Conservation (phyloP, 192 early-diverging fungal species). For the Gonapodya sp. region DNA sequence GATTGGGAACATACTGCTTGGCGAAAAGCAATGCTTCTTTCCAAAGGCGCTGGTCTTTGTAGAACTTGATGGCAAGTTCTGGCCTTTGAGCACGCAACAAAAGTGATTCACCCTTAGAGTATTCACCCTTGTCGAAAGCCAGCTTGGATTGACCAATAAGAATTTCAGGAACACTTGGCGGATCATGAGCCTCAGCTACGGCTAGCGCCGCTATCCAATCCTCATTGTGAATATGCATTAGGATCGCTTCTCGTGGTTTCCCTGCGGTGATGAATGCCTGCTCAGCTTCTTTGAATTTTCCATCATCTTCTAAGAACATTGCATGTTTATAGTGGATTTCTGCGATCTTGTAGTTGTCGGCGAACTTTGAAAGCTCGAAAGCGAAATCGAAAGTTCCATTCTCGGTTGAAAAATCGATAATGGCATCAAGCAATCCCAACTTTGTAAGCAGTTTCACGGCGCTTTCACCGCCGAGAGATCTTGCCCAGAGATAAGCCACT, state of each 20-base stretch:
- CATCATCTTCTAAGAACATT: constrained; percentile 29
- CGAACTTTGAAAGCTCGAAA: constrained; percentile 49
- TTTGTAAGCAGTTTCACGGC: constrained; percentile 54
- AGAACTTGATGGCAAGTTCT: constrained; percentile 47
- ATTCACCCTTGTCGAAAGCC: constrained; percentile 45
- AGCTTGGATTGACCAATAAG: constrained; percentile 51
- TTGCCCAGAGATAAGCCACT: constrained; percentile 57
- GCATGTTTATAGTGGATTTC: constrained; percentile 61
- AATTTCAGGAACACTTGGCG: constrained; percentile 38
- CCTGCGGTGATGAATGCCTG: constrained; percentile 39
- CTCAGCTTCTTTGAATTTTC: constrained; percentile 53
- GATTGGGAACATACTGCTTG: constrained; percentile 46
- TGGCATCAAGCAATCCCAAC: constrained; percentile 47
- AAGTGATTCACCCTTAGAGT: constrained; percentile 38
- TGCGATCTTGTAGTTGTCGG: constrained; percentile 47
- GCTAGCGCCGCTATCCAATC: constrained; percentile 49
- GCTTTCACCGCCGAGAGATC: constrained; percentile 51
- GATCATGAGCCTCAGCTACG: constrained; percentile 51
- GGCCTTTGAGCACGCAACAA: constrained; percentile 50
- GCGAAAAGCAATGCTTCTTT: constrained; percentile 51
- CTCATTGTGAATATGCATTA: constrained; percentile 48
- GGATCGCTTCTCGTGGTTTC: constrained; percentile 16
- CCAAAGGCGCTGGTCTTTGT: constrained; percentile 49
- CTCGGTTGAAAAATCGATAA: constrained; percentile 57
- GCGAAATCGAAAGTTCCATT: constrained; percentile 60